Conservation (phyloP, 768 basidiomycete genomes). For the Boletus pseudo-olivaceus region DNA sequence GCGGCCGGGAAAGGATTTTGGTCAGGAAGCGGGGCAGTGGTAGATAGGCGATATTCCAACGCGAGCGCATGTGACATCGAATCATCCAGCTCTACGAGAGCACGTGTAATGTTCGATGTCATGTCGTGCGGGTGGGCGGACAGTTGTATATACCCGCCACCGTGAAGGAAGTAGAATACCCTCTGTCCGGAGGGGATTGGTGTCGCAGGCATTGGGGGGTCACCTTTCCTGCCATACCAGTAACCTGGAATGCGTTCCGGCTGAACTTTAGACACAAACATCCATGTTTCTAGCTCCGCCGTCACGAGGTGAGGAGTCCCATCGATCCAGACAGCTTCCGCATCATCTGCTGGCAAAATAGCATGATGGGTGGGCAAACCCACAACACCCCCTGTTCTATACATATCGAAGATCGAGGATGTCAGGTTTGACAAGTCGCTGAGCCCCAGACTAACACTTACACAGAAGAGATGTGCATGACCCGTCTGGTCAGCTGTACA, state of each 20-base stretch:
- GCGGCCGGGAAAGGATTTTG: constrained; percentile 70
- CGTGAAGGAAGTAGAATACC: constrained; percentile 60
- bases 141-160: constrained; percentile 52
- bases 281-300: constrained; percentile 27
- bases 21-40: constrained; percentile 38
- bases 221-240: constrained; percentile 47
- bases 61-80: constrained; percentile 50
- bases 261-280: constrained; percentile 34
- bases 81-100: constrained; percentile 44
- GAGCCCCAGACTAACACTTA: constrained; percentile 6
- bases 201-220: constrained; percentile 30
- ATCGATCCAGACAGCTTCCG: constrained; percentile 33
- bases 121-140: constrained; percentile 56
- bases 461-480: constrained; percentile 14
- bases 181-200: constrained; percentile 49
- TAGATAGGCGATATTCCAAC: constrained; percentile 70
- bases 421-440: neutral
- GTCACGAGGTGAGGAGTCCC: constrained; percentile 29
- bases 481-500: constrained; percentile 34
- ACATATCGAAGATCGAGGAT: neutral
- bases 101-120: constrained; percentile 43
- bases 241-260: constrained; percentile 52
- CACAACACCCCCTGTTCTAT: constrained; percentile 6
- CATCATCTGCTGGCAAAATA: constrained; percentile 6
- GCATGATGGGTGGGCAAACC: constrained; percentile 10